Conservation (phyloP, 257 asterid species). For the Ilex asprella region DNA sequence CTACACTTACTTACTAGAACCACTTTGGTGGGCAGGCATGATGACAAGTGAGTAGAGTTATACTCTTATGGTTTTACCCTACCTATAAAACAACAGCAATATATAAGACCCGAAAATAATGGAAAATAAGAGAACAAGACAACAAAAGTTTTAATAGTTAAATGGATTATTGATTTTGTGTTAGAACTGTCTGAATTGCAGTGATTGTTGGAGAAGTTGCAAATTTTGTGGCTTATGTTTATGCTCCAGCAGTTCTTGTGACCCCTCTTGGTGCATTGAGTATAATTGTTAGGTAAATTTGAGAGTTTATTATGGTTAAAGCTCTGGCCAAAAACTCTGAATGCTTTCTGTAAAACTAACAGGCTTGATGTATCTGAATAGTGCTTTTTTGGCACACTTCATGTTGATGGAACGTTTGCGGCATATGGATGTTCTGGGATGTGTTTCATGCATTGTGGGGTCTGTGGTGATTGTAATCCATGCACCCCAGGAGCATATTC, state of each 20-base stretch:
- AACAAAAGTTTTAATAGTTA: neutral
- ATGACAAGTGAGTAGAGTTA: constrained; percentile 52
- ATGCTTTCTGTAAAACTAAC: constrained; percentile 23
- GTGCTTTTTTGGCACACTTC: constrained; percentile 40
- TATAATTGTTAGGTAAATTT: constrained; percentile 66
- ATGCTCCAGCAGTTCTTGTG: constrained; percentile 93
- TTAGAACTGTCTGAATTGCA: constrained; percentile 21
- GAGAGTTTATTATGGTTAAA: neutral
- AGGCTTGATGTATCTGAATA: constrained; percentile 23
- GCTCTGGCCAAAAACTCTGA: constrained; percentile 8
- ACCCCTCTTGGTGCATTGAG: constrained; percentile 92
- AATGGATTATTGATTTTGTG: constrained; percentile 3
- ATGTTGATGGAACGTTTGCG: constrained; percentile 35
- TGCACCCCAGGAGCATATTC: constrained; percentile 42
- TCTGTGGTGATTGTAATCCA: constrained; percentile 39
- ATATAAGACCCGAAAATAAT: neutral
- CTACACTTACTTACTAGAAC: constrained; percentile 72
- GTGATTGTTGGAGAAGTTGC: constrained; percentile 87
- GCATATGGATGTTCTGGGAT: constrained; percentile 35
- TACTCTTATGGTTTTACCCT: neutral
- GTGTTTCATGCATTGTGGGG: constrained; percentile 38
- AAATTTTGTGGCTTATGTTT: constrained; percentile 81
- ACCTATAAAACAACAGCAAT: neutral
- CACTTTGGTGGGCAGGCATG: constrained; percentile 99
- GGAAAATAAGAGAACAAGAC: neutral